Conservation (phyloP, 148 eudicot species). For the Spergularia bocconei region DNA sequence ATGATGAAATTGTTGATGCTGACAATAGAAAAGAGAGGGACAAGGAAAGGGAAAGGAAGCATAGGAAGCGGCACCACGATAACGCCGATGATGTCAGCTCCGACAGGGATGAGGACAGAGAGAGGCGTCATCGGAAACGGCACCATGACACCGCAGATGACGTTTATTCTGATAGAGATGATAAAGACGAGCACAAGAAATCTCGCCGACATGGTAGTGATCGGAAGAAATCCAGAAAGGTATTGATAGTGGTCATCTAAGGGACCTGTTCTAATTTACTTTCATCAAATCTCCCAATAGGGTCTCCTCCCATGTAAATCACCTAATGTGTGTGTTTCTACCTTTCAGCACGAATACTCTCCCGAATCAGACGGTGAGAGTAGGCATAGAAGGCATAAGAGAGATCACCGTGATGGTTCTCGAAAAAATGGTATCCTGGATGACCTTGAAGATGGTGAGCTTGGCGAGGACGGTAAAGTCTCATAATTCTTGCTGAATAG, state of each 20-base stretch:
- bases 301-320: neutral
- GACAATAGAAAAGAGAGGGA: conserved; percentile 75
- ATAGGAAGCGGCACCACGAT: conserved; percentile 66
- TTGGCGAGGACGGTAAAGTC: conserved; percentile 93
- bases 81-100: conserved; percentile 59
- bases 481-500: conserved; percentile 25
- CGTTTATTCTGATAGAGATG: conserved; percentile 77
- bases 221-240: conserved; percentile 93
- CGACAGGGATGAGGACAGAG: conserved; percentile 38
- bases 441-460: conserved; percentile 98
- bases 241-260: conserved; percentile 20
- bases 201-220: conserved; percentile 88
- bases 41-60: conserved; percentile 49
- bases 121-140: conserved; percentile 52
- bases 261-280: no score
- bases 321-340: neutral
- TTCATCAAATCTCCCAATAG: no score
- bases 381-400: conserved; percentile 76
- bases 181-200: conserved; percentile 76
- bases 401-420: conserved; percentile 64
- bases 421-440: conserved; percentile 57
- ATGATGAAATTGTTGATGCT: conserved; percentile 61
- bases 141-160: conserved; percentile 67
- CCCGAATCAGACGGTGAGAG: conserved; percentile 94
- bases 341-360: conserved; percentile 72